phyloP scores from a whole-genome alignment of 2,329 filamentous ascomycete species.

The Neonectria neomacrospora region DNA sequence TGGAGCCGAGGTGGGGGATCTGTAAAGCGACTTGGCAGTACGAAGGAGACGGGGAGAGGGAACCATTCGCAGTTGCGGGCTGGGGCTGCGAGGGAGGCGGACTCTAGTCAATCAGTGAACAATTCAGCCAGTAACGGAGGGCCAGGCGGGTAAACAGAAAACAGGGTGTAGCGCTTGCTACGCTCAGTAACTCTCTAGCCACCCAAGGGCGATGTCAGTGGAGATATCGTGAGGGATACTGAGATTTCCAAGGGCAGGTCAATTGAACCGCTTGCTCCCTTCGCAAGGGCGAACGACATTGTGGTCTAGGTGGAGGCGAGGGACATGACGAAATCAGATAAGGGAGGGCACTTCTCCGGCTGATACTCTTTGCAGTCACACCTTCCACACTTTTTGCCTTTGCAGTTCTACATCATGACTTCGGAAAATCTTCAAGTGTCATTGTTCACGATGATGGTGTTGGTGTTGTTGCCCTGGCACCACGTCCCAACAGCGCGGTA shows the following conservation, averaged over 20 bases:
- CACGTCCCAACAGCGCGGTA: conserved; percentile 33
- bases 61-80: conserved; percentile 23
- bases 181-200: too few relatives aligned
- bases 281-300: not conserved
- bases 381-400: not conserved
- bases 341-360: not conserved
- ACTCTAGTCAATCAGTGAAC: not conserved
- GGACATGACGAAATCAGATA: conserved; percentile 1
- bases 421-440: not conserved
- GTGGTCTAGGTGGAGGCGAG: not conserved
- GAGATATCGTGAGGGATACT: not conserved
- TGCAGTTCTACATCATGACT: not conserved
- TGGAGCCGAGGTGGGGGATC: not conserved
- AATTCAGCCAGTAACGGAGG: not conserved
- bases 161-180: not conserved
- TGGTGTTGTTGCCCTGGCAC: conserved; percentile 21
- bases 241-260: not conserved
- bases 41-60: not conserved
- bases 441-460: conserved; percentile 21
- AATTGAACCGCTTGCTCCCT: not conserved
- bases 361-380: too few relatives aligned
- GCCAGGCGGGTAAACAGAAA: not conserved
- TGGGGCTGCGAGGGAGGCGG: conserved; percentile 6
- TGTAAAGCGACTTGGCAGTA: conserved; percentile 29
- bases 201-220: not conserved